Percentiles rank a stretch among this genome's conserved stretches.
Evolutionary conservation across 352 stramenopile species (phyloP).

Genomic region (Halophytophthora polymorphica): DNA sequence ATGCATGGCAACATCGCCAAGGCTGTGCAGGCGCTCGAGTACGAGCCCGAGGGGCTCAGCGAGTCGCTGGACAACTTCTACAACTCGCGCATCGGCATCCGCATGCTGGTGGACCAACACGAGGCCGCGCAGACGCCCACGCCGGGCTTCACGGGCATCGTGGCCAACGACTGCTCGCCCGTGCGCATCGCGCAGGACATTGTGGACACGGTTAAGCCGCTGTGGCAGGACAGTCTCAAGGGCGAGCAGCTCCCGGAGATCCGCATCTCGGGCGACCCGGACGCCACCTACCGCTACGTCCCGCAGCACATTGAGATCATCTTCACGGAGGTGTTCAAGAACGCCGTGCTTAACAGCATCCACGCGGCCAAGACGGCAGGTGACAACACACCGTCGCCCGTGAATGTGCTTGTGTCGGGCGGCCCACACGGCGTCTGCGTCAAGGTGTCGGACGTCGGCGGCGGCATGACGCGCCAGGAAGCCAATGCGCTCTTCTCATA

Average conservation of each 20-base stretch:
- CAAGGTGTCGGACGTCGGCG: constrained; percentile 75
- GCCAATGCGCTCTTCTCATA: constrained; percentile 74
- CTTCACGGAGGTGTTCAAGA: constrained; percentile 79
- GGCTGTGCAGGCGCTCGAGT: constrained; percentile 51
- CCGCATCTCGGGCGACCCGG: constrained; percentile 41
- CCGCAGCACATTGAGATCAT: constrained; percentile 83
- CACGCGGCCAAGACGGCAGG: constrained; percentile 23
- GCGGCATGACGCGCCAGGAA: constrained; percentile 70
- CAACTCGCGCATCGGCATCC: constrained; percentile 81
- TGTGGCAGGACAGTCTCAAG: constrained; percentile 53
- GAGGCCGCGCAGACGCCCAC: constrained; percentile 54
- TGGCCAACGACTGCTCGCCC: constrained; percentile 62
- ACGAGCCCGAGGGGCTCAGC: constrained; percentile 51
- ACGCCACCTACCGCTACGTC: constrained; percentile 75
- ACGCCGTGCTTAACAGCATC: constrained; percentile 75
- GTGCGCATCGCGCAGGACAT: constrained; percentile 62
- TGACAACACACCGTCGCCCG: constrained; percentile 32
- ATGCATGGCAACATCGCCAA: constrained; percentile 75
- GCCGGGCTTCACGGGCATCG: constrained; percentile 58
- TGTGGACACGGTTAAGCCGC: constrained; percentile 43
- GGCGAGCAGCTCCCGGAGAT: constrained; percentile 56
- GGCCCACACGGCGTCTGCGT: constrained; percentile 72
- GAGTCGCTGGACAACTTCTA: constrained; percentile 80
- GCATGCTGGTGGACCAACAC: constrained; percentile 83
- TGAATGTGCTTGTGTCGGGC: constrained; percentile 63